phyloP scores from a whole-genome alignment of 768 basidiomycete species.

The Pulveroboletus sp. region DNA sequence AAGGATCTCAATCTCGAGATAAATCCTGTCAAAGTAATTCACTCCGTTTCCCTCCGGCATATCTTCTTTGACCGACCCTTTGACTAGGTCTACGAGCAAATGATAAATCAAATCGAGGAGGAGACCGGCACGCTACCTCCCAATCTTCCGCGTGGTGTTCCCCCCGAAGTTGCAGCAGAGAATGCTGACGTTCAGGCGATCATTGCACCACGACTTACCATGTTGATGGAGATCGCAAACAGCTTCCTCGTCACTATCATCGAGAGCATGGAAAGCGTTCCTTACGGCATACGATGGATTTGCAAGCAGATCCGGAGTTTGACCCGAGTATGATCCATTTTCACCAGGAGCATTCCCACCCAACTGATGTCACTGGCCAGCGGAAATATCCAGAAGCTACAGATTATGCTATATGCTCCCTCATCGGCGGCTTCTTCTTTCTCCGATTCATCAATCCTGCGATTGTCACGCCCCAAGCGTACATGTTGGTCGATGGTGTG shows the following conservation, averaged over 20 bases:
- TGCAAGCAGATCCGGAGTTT: constrained; percentile 98
- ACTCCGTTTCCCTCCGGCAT: background rate
- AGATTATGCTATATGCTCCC: constrained; percentile 96
- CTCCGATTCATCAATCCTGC: constrained; percentile 99
- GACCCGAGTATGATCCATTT: constrained; percentile 66
- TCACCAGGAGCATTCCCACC: background rate
- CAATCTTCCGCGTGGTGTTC: constrained; percentile 88
- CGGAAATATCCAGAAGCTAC: constrained; percentile 99
- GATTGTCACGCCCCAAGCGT: constrained; percentile 98
- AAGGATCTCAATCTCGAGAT: constrained; percentile 99
- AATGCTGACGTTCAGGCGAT: constrained; percentile 97
- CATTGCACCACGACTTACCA: constrained; percentile 93
- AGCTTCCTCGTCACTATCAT: constrained; percentile 97
- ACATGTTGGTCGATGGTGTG: constrained; percentile 98
- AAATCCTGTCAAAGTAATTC: constrained; percentile 89
- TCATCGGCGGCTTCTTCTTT: constrained; percentile 99
- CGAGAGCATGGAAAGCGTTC: constrained; percentile 96
- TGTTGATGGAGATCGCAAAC: constrained; percentile 99
- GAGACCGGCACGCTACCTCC: constrained; percentile 91
- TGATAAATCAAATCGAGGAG: constrained; percentile 98
- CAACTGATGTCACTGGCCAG: constrained; percentile 41
- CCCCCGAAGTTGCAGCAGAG: constrained; percentile 91
- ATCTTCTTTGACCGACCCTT: background rate
- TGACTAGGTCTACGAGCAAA: constrained; percentile 95
- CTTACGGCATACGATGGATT: constrained; percentile 99